Percentiles rank a stretch among this genome's conserved stretches.
phyloP scores from a whole-genome alignment of 2,329 filamentous ascomycete genomes.

The Botrytis byssoidea region DNA sequence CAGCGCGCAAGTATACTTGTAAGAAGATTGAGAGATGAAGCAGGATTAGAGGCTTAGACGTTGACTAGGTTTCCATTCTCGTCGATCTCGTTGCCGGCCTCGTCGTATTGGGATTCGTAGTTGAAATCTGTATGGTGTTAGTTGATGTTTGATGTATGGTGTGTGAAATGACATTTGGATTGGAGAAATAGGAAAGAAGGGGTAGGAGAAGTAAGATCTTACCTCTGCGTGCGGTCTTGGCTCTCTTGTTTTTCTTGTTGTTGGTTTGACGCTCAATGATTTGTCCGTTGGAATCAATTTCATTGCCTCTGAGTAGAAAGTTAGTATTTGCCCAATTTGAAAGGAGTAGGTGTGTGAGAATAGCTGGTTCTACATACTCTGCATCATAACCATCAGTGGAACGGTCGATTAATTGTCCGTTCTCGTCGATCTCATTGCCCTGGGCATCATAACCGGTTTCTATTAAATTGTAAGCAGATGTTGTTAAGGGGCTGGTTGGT shows the following conservation, averaged over 20 bases:
- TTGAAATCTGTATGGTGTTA: background rate
- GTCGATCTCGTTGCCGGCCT: constrained; percentile 12
- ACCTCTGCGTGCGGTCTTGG: background rate
- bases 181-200: background rate
- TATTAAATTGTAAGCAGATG: too few relatives aligned
- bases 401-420: background rate
- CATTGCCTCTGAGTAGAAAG: background rate
- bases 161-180: too few relatives aligned
- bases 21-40: background rate
- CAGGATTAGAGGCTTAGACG: background rate
- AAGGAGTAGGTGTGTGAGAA: too few relatives aligned
- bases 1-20: background rate
- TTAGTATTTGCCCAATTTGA: background rate
- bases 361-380: background rate
- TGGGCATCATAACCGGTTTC: too few relatives aligned
- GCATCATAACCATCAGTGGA: background rate
- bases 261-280: background rate
- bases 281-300: background rate
- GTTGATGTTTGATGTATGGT: background rate
- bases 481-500: too few relatives aligned
- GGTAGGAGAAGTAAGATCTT: background rate
- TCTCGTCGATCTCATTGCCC: background rate
- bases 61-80: constrained; percentile 3
- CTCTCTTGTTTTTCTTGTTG: background rate
- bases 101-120: constrained; percentile 7